A percentile compares a stretch with the other conserved stretches of the same genome.
Evolutionary conservation across 192 early-diverging fungal species (phyloP).

Genomic region (Geranomyces variabilis): DNA sequence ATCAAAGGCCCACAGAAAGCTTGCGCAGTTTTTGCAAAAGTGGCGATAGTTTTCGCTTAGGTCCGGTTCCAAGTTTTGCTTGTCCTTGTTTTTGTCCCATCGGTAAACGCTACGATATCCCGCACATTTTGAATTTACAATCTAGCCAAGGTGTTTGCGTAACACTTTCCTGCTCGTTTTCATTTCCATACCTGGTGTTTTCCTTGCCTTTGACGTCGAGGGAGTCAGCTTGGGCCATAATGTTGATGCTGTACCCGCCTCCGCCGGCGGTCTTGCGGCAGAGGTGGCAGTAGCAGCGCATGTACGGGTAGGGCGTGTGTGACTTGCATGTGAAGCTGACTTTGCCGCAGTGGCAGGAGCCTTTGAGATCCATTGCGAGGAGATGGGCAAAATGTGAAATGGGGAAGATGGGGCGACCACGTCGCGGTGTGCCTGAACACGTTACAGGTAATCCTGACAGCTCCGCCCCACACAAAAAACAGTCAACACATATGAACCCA

Average conservation of each 20-base stretch:
- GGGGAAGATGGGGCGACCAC: too few species aligned
- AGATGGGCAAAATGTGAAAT: too few species aligned
- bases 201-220: background rate
- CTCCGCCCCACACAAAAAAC: too few species aligned
- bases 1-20: constrained; percentile 1
- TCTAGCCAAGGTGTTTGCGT: too few species aligned
- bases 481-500: too few species aligned
- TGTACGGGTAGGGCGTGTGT: constrained; percentile 14
- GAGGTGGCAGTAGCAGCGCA: constrained; percentile 10
- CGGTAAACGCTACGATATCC: background rate
- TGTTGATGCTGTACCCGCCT: constrained; percentile 19
- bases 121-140: too few species aligned
- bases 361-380: constrained; percentile 13
- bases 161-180: too few species aligned
- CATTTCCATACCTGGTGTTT: constrained; percentile 3
- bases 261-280: constrained; percentile 23
- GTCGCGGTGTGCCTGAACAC: too few species aligned
- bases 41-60: constrained; percentile 7
- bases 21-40: constrained; percentile 6
- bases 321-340: constrained; percentile 5
- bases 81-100: background rate
- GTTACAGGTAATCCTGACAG: too few species aligned
- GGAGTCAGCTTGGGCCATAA: constrained; percentile 7
- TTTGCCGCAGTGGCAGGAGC: constrained; percentile 26
- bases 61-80: background rate